Evolutionary conservation across 345 rosid genomes (phyloP), one percentile per base, ranked within the genome.

Genomic region (Stellera chamaejasme): DNA sequence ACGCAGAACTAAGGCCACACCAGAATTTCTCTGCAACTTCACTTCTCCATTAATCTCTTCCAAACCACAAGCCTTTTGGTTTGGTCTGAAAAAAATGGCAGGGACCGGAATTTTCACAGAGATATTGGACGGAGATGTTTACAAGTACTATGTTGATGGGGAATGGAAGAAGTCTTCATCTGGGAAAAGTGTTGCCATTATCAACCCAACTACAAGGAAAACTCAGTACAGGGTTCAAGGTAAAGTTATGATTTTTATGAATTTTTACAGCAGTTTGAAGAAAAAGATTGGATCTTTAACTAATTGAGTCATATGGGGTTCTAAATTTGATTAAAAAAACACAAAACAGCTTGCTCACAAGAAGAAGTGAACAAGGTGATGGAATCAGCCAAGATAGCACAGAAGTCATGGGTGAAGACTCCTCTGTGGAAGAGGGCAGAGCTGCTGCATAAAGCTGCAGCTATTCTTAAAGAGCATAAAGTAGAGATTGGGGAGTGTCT

Each of bases 341-440:
- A 19, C 23, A n/a, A n/a, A n/a, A 36, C 73, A 93, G 97, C 97
- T 52, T 89, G 99, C 75, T 79, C 95, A 11, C 99, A 89, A 77
- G 96, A 80, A 70, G 99, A 93, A 73, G 99, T 93, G 54, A 93
- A 93, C 82, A 77, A 77, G 58, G 86, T 79, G 27, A 89, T 87
- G 94, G 99, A 89, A 14, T 41, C 69, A 19, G 90, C 99, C 3
- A 93, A 87, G 74, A 55, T 65, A 8, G 96, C 96, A 15, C 96
- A 93, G 61, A 93, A 93, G 60, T 59, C 78, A 4, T 93, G 96
- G 99, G 99, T 95, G 5, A 93, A 83, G 76, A 93, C 96, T 52
- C 99, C 99, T 6, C 74, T 93, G 11, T 93, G 99, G 99, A 93
- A 85, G 80, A 73, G 99, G 74, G 96, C 97, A 6, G 97, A 93